These are phyloP conservation scores for Lasiodiplodia citricola DNA, from an alignment of 2,329 filamentous ascomycete species.

Conservation along the genomic window DNA sequence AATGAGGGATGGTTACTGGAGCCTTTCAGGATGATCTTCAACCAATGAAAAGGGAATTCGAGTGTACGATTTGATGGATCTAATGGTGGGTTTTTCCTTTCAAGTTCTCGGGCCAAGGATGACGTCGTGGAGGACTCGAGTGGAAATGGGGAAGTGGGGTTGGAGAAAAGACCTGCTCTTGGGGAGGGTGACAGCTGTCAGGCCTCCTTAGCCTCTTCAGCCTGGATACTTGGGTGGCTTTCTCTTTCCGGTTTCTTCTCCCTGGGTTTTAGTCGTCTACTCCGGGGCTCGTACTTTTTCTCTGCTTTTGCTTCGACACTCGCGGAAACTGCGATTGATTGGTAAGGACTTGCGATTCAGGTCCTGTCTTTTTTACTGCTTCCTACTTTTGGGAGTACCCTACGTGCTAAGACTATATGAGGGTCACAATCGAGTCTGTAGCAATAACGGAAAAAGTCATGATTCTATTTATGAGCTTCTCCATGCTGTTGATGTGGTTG, in stretches of 20 bases:
- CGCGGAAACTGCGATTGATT: constrained; percentile 2
- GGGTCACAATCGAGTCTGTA: background rate
- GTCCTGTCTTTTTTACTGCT: constrained; percentile 1
- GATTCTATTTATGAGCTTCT: background rate
- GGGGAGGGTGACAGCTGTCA: background rate
- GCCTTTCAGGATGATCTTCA: constrained; percentile 14
- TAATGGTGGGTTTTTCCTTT: constrained; percentile 17
- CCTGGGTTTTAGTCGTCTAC: background rate
- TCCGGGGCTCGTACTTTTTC: background rate
- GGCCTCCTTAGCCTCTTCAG: background rate
- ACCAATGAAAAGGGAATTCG: constrained; percentile 2
- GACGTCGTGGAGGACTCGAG: background rate
- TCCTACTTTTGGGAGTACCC: background rate
- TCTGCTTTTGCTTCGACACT: constrained; percentile 1
- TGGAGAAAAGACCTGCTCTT: background rate
- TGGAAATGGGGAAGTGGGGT: background rate
- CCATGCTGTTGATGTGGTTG: background rate
- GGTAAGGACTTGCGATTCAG: background rate
- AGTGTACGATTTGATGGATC: constrained; percentile 24
- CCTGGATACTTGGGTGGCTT: background rate
- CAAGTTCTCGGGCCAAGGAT: background rate
- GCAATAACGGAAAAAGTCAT: constrained; percentile 13
- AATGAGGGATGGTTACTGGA: constrained; percentile 19
- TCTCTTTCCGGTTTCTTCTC: constrained; percentile 3
- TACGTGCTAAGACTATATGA: background rate